Evolutionary conservation across 345 rosid genomes (phyloP).

Genomic region (Salix udensis): DNA sequence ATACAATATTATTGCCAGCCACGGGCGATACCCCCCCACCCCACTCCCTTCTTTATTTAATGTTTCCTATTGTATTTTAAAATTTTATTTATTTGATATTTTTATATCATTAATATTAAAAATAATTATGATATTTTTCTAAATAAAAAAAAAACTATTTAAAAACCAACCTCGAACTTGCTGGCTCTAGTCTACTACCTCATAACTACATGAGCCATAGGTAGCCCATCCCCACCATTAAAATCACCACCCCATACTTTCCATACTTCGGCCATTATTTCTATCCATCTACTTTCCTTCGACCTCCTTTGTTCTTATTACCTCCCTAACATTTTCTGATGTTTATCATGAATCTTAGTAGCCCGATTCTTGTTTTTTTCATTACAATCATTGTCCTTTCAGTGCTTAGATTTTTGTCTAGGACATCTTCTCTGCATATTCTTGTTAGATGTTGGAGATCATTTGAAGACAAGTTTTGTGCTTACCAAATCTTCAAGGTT

Average conservation of each 20-base stretch:
- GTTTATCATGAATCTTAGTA: conserved; percentile 1
- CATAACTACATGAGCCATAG: background rate
- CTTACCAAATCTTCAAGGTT: conserved; percentile 17
- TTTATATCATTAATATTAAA: too few relatives aligned
- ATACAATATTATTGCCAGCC: background rate
- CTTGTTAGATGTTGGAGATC: conserved; percentile 6
- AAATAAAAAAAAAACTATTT: too few relatives aligned
- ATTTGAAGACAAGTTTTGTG: conserved; percentile 16
- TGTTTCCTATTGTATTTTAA: background rate
- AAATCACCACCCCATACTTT: background rate
- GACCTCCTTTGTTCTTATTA: background rate
- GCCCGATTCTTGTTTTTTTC: background rate
- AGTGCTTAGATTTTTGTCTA: conserved; percentile 1
- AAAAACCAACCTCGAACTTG: too few relatives aligned
- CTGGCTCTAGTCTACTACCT: background rate
- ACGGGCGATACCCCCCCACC: background rate
- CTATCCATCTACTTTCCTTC: background rate
- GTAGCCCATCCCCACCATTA: background rate
- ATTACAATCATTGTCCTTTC: background rate
- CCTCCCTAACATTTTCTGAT: background rate
- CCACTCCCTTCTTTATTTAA: background rate
- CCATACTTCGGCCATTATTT: background rate
- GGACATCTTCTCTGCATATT: conserved; percentile 19
- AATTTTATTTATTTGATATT: too few relatives aligned
- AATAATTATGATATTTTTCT: too few relatives aligned